Percentiles rank a stretch among this genome's conserved stretches.
phyloP scores from a whole-genome alignment of 1,284 basidiomycete species.

The Trichosporon inkin region DNA sequence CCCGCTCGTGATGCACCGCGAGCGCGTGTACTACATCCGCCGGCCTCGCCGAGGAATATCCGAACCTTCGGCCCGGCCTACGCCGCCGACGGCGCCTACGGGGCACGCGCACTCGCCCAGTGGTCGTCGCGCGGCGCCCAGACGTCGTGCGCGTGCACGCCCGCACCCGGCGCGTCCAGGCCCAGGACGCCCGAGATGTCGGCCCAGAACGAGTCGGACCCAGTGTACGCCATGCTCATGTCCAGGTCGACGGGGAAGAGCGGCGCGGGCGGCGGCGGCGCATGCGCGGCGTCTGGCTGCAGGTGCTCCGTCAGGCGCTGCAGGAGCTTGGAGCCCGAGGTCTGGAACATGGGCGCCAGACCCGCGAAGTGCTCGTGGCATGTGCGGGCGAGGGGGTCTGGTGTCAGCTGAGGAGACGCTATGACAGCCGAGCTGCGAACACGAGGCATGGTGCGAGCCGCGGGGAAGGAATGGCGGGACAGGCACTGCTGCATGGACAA shows the following conservation, averaged over 20 bases:
- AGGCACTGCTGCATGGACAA: too few species aligned
- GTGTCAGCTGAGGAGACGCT: background rate
- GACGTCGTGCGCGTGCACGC: background rate
- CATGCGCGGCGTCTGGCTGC: background rate
- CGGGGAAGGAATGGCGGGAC: too few species aligned
- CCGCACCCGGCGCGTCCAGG: background rate
- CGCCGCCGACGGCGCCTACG: too few species aligned
- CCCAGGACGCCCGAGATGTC: constrained; percentile 17
- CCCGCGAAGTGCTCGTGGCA: constrained; percentile 13
- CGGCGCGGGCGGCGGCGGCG: background rate
- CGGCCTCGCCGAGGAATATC: too few species aligned
- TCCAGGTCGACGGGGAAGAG: constrained; percentile 11
- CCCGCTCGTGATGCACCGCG: too few species aligned
- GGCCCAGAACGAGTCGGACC: constrained; percentile 17
- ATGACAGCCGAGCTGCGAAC: too few species aligned
- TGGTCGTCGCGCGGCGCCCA: constrained; percentile 1
- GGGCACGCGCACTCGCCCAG: background rate
- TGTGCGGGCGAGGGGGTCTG: constrained; percentile 12
- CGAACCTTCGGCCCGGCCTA: too few species aligned
- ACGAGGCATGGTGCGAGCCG: too few species aligned
- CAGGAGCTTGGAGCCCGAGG: constrained; percentile 17
- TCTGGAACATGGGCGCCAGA: constrained; percentile 15
- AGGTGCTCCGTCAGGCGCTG: constrained; percentile 14
- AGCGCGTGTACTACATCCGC: too few species aligned
- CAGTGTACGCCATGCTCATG: constrained; percentile 21